Evolutionary conservation across 2,329 filamentous ascomycete genomes (phyloP).

Genomic region (Xylaria sp.): DNA sequence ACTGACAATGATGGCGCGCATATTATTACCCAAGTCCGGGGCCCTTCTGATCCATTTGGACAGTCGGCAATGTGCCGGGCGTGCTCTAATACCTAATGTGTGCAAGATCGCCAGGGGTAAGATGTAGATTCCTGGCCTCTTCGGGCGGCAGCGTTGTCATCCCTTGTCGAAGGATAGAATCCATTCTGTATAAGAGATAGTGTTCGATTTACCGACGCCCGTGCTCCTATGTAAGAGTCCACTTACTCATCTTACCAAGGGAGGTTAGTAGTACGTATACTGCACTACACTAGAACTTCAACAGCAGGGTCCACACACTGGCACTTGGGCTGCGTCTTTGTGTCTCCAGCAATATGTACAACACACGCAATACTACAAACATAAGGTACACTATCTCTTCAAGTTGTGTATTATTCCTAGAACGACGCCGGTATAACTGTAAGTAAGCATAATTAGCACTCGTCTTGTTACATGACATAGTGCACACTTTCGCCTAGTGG

Average conservation of each 20-base stretch:
- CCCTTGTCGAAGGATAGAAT: constrained; percentile 17
- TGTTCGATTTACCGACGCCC: constrained; percentile 22
- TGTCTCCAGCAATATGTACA: neutral
- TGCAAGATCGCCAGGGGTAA: constrained; percentile 35
- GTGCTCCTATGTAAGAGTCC: constrained; percentile 2
- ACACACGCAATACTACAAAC: neutral
- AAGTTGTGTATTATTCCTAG: constrained; percentile 10
- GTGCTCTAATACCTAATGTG: constrained; percentile 24
- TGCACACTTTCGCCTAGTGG: constrained; percentile 1
- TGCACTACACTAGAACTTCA: neutral
- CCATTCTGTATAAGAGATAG: neutral
- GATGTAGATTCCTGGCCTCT: constrained; percentile 2
- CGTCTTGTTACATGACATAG: constrained; percentile 16
- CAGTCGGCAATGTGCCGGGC: constrained; percentile 17
- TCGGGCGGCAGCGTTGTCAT: constrained; percentile 18
- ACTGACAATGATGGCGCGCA: neutral
- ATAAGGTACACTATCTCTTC: neutral
- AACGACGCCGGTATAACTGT: constrained; percentile 2
- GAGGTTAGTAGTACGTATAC: neutral
- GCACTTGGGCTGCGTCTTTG: neutral
- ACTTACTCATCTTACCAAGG: neutral
- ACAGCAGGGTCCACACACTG: constrained; percentile 20
- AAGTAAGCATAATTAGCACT: constrained; percentile 25
- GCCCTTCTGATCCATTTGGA: neutral
- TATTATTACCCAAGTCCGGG: constrained; percentile 12